Conservation (phyloP, 2,329 filamentous ascomycete species). For the Nakataea oryzae region DNA sequence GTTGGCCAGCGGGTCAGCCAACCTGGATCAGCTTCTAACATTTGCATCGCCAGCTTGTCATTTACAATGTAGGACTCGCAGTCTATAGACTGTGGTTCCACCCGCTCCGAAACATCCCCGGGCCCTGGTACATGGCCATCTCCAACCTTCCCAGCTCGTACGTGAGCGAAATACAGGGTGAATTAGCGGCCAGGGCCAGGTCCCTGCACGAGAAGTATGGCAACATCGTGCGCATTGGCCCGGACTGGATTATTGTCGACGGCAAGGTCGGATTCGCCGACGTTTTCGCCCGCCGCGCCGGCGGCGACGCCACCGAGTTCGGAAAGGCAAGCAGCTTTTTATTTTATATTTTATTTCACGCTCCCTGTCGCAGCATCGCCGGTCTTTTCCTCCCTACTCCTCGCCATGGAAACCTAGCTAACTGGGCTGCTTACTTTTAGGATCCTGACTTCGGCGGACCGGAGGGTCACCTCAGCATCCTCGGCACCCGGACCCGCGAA, state of each 20-base stretch:
- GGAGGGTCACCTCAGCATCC: not conserved
- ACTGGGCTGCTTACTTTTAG: too few species aligned
- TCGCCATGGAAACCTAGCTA: too few species aligned
- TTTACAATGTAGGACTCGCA: not conserved
- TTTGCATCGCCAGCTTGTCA: too few species aligned
- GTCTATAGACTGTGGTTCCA: not conserved
- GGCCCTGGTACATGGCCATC: not conserved
- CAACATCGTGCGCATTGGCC: not conserved
- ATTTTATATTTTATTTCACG: too few species aligned
- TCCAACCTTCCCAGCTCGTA: not conserved
- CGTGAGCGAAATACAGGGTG: fast-evolving
- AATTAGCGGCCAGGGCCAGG: not conserved
- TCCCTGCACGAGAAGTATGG: not conserved
- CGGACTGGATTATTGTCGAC: not conserved
- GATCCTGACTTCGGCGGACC: not conserved
- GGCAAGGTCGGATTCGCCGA: not conserved
- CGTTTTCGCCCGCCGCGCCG: not conserved
- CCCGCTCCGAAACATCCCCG: not conserved
- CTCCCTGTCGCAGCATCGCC: not conserved
- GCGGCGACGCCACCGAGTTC: not conserved
- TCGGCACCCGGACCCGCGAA: slow-evolving; percentile 17
- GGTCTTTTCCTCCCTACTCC: not conserved
- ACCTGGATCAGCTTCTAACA: too few species aligned
- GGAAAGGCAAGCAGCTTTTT: not conserved
- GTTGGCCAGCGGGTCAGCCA: too few species aligned